phyloP scores from a whole-genome alignment of 2,329 filamentous ascomycete species.

The Venturia oleaginea region DNA sequence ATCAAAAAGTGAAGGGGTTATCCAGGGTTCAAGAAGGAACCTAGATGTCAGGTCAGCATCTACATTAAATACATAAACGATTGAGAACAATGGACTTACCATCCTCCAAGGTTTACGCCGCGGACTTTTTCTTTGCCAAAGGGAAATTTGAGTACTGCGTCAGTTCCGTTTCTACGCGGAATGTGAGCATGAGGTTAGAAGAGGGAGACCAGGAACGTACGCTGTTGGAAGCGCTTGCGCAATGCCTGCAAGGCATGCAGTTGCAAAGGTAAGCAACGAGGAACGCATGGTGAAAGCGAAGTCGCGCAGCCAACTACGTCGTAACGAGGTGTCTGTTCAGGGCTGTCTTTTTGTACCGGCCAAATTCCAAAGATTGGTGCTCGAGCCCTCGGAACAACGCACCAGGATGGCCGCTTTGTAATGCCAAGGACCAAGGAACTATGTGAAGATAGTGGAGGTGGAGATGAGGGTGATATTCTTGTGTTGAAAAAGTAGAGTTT shows the following conservation, averaged over 20 bases:
- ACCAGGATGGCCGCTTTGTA: neutral
- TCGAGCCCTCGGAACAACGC: neutral
- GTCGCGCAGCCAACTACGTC: neutral
- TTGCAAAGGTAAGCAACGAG: neutral
- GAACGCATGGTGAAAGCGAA: neutral
- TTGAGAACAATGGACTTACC: no score
- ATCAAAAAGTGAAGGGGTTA: conserved; percentile 82
- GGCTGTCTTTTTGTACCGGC: neutral
- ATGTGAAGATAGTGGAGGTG: neutral
- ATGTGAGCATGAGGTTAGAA: neutral
- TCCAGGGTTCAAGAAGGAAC: conserved; percentile 87
- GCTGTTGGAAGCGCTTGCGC: neutral
- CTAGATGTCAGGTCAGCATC: conserved; percentile 19
- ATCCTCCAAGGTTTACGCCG: conserved; percentile 88
- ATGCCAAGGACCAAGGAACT: neutral
- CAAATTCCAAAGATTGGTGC: neutral
- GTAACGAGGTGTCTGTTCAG: neutral
- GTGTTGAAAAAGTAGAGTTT: neutral
- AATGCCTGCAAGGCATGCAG: neutral
- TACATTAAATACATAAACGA: neutral
- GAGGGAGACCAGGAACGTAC: neutral
- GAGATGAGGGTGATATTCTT: neutral
- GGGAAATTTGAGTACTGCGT: conserved; percentile 33
- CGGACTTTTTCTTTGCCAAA: conserved; percentile 68
- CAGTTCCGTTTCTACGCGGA: neutral